Percentiles rank a stretch among this genome's conserved stretches.
These are phyloP conservation scores for Arthroderma sp. DNA, from an alignment of 2,329 filamentous ascomycete genomes.

Conservation along the genomic window DNA sequence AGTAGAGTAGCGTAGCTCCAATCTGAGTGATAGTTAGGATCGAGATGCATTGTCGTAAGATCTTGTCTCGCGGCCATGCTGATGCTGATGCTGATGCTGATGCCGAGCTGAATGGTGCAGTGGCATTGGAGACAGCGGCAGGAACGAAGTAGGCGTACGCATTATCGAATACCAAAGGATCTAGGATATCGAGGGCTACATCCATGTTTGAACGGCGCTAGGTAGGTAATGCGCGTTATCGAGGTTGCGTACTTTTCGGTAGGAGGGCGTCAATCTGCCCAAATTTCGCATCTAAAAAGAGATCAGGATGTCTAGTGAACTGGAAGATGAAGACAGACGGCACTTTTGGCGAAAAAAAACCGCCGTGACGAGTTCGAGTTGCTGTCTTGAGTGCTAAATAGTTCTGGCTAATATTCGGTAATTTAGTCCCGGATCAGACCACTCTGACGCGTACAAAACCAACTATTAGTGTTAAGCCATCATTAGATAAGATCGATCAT, in stretches of 20 bases:
- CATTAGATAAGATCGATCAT: no score
- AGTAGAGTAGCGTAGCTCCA: constrained; percentile 47
- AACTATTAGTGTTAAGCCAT: no score
- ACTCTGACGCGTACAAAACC: no score
- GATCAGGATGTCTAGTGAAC: no score
- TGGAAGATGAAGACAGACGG: no score
- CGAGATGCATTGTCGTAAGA: constrained; percentile 53
- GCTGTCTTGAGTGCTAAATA: not conserved
- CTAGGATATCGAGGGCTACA: constrained; percentile 62
- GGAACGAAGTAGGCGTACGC: constrained; percentile 57
- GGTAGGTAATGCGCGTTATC: not conserved
- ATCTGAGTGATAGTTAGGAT: constrained; percentile 68
- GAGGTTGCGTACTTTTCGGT: not conserved
- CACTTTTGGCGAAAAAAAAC: no score
- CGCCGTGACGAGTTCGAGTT: no score
- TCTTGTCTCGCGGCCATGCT: constrained; percentile 55
- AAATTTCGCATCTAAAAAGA: no score
- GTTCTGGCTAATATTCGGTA: not conserved
- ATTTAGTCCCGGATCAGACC: not conserved
- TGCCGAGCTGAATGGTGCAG: constrained; percentile 41
- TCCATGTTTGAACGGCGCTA: constrained; percentile 50
- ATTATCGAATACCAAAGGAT: constrained; percentile 61
- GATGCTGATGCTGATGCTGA: constrained; percentile 38
- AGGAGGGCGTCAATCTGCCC: no score
- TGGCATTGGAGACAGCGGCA: constrained; percentile 47